Percentiles rank a stretch among this genome's conserved stretches.
Evolutionary conservation across 2,329 filamentous ascomycete genomes (phyloP).

Genomic region (Fusarium irregulare): DNA sequence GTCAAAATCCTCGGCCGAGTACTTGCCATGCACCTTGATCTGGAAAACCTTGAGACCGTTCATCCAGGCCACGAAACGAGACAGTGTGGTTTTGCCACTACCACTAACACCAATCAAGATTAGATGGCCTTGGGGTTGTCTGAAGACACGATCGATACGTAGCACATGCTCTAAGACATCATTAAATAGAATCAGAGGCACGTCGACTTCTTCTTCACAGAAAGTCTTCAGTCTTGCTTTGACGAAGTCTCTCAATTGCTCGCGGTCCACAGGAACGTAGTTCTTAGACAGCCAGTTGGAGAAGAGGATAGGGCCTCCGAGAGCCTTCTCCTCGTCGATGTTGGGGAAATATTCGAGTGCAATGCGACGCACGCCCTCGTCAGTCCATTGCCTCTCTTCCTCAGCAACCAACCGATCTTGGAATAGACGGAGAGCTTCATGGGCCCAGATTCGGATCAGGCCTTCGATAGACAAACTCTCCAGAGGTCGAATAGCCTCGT

Average conservation of each 20-base stretch:
- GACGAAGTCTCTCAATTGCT: conserved; percentile 95
- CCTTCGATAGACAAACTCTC: conserved; percentile 91
- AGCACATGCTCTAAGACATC: conserved; percentile 98
- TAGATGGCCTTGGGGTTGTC: conserved; percentile 96
- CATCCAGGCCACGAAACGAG: conserved; percentile 99
- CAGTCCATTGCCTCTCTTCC: conserved; percentile 95
- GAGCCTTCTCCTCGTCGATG: conserved; percentile 89
- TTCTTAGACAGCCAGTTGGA: conserved; percentile 99
- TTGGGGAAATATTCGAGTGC: conserved; percentile 93
- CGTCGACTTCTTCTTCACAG: conserved; percentile 99
- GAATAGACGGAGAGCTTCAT: conserved; percentile 95
- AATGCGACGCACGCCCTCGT: conserved; percentile 85
- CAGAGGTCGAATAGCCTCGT: conserved; percentile 93
- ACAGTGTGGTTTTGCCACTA: conserved; percentile 97
- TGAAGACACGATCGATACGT: conserved; percentile 97
- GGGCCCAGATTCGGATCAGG: conserved; percentile 95
- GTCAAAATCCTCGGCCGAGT: conserved; percentile 98
- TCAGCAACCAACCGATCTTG: conserved; percentile 96
- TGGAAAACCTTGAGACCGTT: conserved; percentile 99
- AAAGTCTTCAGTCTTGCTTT: conserved; percentile 97
- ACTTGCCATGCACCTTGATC: conserved; percentile 99
- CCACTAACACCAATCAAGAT: conserved; percentile 99
- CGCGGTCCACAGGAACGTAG: conserved; percentile 95
- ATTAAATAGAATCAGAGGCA: conserved; percentile 98
- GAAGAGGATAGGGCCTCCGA: conserved; percentile 94